These are phyloP conservation scores for Pichia occidentalis DNA, from an alignment of 805 yeast species.

Conservation along the genomic window DNA sequence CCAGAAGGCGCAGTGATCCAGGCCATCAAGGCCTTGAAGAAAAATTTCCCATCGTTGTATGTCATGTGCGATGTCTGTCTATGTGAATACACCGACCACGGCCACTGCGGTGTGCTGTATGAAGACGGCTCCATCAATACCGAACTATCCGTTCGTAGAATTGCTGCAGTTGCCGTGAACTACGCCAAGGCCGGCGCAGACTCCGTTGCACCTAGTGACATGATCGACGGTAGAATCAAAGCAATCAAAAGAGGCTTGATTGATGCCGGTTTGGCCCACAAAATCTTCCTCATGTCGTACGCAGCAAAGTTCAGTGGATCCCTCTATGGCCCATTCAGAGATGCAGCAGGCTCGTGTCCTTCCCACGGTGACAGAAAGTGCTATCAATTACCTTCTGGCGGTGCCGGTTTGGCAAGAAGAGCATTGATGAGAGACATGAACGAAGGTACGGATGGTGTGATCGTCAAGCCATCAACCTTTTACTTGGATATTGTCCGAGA, in stretches of 20 bases:
- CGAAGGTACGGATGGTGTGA: constrained; percentile 95
- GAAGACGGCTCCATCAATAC: constrained; percentile 85
- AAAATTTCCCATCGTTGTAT: constrained; percentile 72
- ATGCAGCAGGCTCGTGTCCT: constrained; percentile 92
- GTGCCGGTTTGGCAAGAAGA: constrained; percentile 87
- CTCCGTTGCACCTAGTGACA: constrained; percentile 94
- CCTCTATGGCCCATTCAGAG: constrained; percentile 95
- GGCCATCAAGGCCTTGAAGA: constrained; percentile 59
- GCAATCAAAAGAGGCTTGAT: constrained; percentile 85
- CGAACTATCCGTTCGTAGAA: constrained; percentile 64
- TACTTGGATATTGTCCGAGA: constrained; percentile 87
- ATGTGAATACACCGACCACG: constrained; percentile 94
- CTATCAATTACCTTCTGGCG: constrained; percentile 91
- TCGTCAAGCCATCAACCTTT: constrained; percentile 94
- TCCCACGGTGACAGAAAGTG: constrained; percentile 85
- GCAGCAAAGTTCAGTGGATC: constrained; percentile 90
- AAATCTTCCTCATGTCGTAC: constrained; percentile 85
- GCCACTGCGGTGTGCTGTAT: constrained; percentile 91
- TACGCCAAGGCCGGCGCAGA: constrained; percentile 95
- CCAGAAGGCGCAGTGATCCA: constrained; percentile 92
- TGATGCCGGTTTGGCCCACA: constrained; percentile 76
- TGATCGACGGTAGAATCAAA: constrained; percentile 91
- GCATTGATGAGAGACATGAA: constrained; percentile 78
- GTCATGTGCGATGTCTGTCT: constrained; percentile 92
- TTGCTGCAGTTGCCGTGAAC: constrained; percentile 91